Evolutionary conservation across 805 yeast species (phyloP), one percentile per base, ranked within the genome.

Genomic region (Saccharomyces mikatae): DNA sequence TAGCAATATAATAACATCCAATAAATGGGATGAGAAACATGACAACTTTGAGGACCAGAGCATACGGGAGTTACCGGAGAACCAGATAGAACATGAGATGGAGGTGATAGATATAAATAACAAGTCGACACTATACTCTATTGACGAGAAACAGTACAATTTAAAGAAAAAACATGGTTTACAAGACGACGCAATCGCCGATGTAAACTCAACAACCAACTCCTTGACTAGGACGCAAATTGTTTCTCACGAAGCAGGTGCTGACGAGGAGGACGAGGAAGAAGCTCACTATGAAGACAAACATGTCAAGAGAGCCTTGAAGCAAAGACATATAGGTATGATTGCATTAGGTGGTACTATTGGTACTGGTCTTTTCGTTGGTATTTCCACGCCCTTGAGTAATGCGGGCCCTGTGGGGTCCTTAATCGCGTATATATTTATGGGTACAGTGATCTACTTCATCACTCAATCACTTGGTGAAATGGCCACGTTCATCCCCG

Each of bases 311-410:
- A 73, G 88, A 66, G 78, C 75, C 36, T 73, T 84, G 57, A 81
- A 81, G 61, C 79, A 84, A 24, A 74, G 89, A 62, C 87, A 83
- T 59, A 79, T 84, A 41, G 77, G 85, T 30, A 83, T 84, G 87
- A 80, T 84, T 63, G 87, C 88, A 49, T 72, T 84, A 27, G 89
- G 89, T 56, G 89, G 89, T 56, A 82, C 88, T 41, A 84, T 84
- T 59, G 89, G 88, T 61, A 83, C 88, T 0, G 88, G 88, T 65
- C 72, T 83, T 48, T 82, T 84, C 69, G 79, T 84, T 48, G 82
- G 85, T 60, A 80, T 84, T 51, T 76, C 83, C n/a, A 64, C 75
- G 11, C 80, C 86, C 1, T 68, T 84, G 41, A 62, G 73, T 1
- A 61, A 68, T n/a, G 76, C 86, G 6, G 89, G 89, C 36, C 89